Conservation (phyloP, 306 rosid species). For the Senna siamea region DNA sequence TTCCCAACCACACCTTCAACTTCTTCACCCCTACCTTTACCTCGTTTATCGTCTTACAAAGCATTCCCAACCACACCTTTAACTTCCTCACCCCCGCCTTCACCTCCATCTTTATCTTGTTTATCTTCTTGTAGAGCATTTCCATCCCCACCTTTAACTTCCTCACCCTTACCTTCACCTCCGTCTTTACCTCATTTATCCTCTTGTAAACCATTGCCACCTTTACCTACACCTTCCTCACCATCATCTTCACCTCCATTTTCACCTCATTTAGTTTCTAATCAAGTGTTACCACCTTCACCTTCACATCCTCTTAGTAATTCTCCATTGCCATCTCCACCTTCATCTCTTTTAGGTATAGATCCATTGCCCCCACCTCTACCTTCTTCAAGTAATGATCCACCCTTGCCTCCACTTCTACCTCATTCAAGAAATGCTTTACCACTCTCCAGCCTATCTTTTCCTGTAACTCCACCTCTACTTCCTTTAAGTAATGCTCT, state of each 20-base stretch:
- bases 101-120: too few relatives aligned
- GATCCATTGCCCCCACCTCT: conserved; percentile 36
- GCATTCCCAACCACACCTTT: too few relatives aligned
- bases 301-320: conserved; percentile 21
- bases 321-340: conserved; percentile 35
- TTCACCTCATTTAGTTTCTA: too few relatives aligned
- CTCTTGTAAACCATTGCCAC: conserved; percentile 22
- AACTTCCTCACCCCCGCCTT: too few relatives aligned
- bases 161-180: conserved; percentile 13
- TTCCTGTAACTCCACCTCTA: conserved; percentile 10
- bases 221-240: neutral
- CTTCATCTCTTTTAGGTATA: neutral
- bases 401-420: neutral
- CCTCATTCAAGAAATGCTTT: neutral
- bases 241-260: too few relatives aligned
- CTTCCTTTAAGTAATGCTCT: conserved; percentile 6
- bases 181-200: conserved; percentile 40
- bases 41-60: too few relatives aligned
- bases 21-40: too few relatives aligned
- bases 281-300: conserved; percentile 17
- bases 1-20: too few relatives aligned
- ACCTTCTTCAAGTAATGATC: conserved; percentile 30
- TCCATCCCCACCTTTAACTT: too few relatives aligned
- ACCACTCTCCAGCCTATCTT: conserved; percentile 37
- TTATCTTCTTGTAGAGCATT: too few relatives aligned